These are phyloP conservation scores for Xylaria sp. DNA, from an alignment of 2,329 filamentous ascomycete species.

Conservation along the genomic window DNA sequence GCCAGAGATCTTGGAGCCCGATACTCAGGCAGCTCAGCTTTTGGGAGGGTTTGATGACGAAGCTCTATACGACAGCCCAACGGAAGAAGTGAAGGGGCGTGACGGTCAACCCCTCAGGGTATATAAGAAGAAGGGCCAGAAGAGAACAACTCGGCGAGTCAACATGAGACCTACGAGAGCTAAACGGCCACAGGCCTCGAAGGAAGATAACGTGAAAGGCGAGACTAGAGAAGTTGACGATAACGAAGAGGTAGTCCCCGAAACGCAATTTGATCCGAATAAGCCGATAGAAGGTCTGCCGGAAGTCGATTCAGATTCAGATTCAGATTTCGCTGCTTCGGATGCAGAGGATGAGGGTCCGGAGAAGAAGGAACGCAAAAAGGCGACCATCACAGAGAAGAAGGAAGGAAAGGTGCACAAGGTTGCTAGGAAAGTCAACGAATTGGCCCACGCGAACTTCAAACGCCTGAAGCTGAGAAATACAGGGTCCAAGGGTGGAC, in stretches of 20 bases:
- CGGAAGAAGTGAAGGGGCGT: constrained; percentile 61
- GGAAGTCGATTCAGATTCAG: constrained; percentile 54
- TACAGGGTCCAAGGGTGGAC: constrained; percentile 69
- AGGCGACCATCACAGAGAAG: constrained; percentile 50
- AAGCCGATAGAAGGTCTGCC: constrained; percentile 47
- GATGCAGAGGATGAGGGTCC: constrained; percentile 43
- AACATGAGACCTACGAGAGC: constrained; percentile 68
- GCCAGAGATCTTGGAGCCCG: constrained; percentile 53
- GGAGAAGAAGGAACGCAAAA: constrained; percentile 52
- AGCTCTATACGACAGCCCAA: constrained; percentile 64
- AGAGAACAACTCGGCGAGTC: constrained; percentile 76
- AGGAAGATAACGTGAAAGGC: constrained; percentile 49
- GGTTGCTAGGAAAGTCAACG: constrained; percentile 69
- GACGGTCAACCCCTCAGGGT: constrained; percentile 68
- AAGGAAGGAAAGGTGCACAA: constrained; percentile 61
- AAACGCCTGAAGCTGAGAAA: constrained; percentile 72
- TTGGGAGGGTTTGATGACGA: constrained; percentile 74
- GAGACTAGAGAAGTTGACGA: constrained; percentile 51
- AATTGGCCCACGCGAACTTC: constrained; percentile 73
- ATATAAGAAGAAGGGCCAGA: constrained; percentile 87
- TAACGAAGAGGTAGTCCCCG: constrained; percentile 54
- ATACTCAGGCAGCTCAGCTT: constrained; percentile 56
- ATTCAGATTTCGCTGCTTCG: constrained; percentile 54
- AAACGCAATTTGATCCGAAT: constrained; percentile 51
- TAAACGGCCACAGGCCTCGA: constrained; percentile 57